Conservation (phyloP, 2,329 filamentous ascomycete genomes). For the Stemphylium vesicarium region DNA sequence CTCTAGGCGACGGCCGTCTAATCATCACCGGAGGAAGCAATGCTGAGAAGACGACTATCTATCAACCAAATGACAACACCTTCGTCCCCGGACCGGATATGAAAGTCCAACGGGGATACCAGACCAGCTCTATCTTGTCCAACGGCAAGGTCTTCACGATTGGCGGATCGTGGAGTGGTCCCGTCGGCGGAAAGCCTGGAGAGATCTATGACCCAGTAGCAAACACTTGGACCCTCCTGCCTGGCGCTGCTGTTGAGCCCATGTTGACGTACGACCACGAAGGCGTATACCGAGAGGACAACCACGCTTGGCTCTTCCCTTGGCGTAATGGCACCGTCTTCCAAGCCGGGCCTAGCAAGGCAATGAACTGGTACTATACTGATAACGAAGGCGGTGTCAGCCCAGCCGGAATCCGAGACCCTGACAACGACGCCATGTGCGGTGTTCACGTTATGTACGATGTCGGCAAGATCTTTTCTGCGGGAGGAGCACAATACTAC, state of each 20-base stretch:
- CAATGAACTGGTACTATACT: slow-evolving; percentile 63
- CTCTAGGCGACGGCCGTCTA: slow-evolving; percentile 21
- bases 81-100: slow-evolving; percentile 23
- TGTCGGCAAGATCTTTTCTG: slow-evolving; percentile 48
- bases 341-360: slow-evolving; percentile 59
- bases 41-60: slow-evolving; percentile 26
- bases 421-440: slow-evolving; percentile 42
- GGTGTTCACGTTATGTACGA: slow-evolving; percentile 59
- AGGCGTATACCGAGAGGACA: slow-evolving; percentile 23
- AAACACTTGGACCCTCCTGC: slow-evolving; percentile 23
- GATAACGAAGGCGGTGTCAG: slow-evolving; percentile 49
- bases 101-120: slow-evolving; percentile 25
- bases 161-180: slow-evolving; percentile 26
- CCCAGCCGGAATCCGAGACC: slow-evolving; percentile 52
- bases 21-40: slow-evolving; percentile 28
- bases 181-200: slow-evolving; percentile 19
- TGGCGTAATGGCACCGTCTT: slow-evolving; percentile 49
- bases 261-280: slow-evolving; percentile 27
- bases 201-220: slow-evolving; percentile 22
- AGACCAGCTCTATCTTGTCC: slow-evolving; percentile 23
- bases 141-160: slow-evolving; percentile 29
- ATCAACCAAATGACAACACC: slow-evolving; percentile 19
- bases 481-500: slow-evolving; percentile 25
- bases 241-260: slow-evolving; percentile 22
- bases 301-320: slow-evolving; percentile 31